Conservation (phyloP, 179 eudicot species). For the Gypsophila paniculata region DNA sequence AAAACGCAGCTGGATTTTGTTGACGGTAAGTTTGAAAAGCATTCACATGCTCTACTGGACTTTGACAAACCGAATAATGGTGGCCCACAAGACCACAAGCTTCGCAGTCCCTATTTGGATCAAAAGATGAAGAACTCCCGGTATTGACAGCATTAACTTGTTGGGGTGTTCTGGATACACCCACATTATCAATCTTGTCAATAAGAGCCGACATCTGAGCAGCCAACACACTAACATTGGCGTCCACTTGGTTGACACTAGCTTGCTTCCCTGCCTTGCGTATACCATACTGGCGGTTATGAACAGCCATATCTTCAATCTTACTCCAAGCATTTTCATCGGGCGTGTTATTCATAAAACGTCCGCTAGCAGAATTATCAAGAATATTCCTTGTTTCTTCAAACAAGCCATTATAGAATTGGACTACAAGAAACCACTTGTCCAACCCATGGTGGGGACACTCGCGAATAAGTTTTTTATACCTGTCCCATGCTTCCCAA, state of each 20-base stretch:
- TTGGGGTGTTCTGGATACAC: background rate
- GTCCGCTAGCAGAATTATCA: background rate
- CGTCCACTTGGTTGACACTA: too few relatives aligned
- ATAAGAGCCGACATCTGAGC: background rate
- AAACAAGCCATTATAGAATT: background rate
- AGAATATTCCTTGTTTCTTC: background rate
- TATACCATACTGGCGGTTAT: too few relatives aligned
- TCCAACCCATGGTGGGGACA: background rate
- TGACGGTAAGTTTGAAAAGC: background rate
- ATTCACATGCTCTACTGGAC: background rate
- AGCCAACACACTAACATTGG: too few relatives aligned
- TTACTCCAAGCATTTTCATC: background rate
- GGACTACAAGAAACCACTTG: background rate
- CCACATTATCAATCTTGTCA: background rate
- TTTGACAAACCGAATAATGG: background rate
- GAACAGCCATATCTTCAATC: too few relatives aligned
- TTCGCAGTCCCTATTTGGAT: background rate
- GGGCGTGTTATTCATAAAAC: background rate
- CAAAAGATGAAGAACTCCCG: background rate
- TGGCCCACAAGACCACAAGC: slow-evolving; percentile 2
- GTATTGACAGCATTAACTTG: background rate
- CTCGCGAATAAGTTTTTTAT: background rate
- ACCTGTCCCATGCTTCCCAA: background rate
- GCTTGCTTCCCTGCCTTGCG: too few relatives aligned
- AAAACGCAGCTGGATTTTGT: background rate